Base-by-base conservation (phyloP, 2,329 filamentous ascomycete genomes). In the Davidsoniella neocaledoniae region DNA sequence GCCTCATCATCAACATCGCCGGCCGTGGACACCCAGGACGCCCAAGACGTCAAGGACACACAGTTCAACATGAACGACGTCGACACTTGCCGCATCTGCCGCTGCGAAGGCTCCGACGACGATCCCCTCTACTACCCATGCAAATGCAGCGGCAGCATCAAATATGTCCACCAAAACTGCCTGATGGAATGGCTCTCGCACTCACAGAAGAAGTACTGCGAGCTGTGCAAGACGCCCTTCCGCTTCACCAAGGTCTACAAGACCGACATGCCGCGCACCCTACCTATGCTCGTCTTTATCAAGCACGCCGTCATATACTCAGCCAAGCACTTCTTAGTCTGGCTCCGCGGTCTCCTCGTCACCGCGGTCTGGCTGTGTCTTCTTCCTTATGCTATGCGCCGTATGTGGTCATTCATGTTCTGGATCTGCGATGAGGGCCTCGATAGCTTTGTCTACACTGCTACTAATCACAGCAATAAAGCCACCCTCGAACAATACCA, bases 201-300 rank as follows among this genome's bases (percentile, higher is more conserved):
- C 65, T 96, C 91, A 1, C 88, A 98, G 63, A 98, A 98, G 76
- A 96, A 96, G 65, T 85, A 98, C 70, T 98, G 93, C 72, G 91
- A 98, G 69, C 79, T 98, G 36, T 98, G 91, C 78, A 98, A 98
- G 69, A 98, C 91, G 2, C 81, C 88, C 0, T 98, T 96, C 62
- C 84, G 87, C 54, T 98, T 98, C 69, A 98, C 91, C 48, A 98
- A 98, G 66, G 76, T 98, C 38, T 98, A 98, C 68, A 81, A 88
- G 54, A 86, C 87, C 3, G 77, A 88, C 60, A 98, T 98, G 91
- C 93, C 91, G 1, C 76, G 77, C 55, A 78, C 76, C 10, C 73
- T 98, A 12, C 91, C 93, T 0, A 73, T 81, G 39, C 74, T 81
- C 44, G 72, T 98, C 54, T 95, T 98, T 59, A 57, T 87, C 50